These are phyloP conservation scores for Begonia peltatifolia DNA, from an alignment of 306 rosid genomes.

Conservation along the genomic window DNA sequence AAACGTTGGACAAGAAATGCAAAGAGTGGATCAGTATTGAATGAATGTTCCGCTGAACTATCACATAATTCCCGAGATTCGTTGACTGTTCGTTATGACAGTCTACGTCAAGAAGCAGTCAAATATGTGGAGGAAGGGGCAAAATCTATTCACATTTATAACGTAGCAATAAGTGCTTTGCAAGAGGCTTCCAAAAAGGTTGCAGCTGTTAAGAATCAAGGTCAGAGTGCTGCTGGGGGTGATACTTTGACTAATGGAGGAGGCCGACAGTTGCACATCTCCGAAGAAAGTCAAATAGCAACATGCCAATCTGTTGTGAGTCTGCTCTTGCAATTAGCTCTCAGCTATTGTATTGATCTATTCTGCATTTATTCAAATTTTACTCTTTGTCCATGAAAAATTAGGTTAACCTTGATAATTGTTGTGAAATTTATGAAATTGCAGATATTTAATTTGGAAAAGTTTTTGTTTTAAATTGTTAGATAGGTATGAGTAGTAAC, in stretches of 20 bases:
- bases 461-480: too few species aligned
- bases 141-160: slow-evolving; percentile 65
- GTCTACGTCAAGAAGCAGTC: slow-evolving; percentile 75
- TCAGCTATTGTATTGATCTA: neutral
- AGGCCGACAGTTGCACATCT: slow-evolving; percentile 34
- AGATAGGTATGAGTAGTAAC: too few species aligned
- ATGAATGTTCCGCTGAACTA: slow-evolving; percentile 33
- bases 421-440: too few species aligned
- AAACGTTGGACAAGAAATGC: slow-evolving; percentile 87
- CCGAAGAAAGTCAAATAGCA: slow-evolving; percentile 32
- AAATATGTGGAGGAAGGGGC: slow-evolving; percentile 90
- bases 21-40: slow-evolving; percentile 40
- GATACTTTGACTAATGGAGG: slow-evolving; percentile 38
- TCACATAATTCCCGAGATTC: slow-evolving; percentile 40
- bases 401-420: too few species aligned
- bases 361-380: too few species aligned
- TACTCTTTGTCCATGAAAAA: too few species aligned
- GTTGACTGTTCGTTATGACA: slow-evolving; percentile 46
- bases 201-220: slow-evolving; percentile 31
- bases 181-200: slow-evolving; percentile 70
- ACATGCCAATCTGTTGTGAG: slow-evolving; percentile 42
- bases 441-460: too few species aligned
- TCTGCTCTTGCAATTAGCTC: neutral
- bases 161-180: slow-evolving; percentile 72
- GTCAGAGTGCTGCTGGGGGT: slow-evolving; percentile 27